Evolutionary conservation across 163 green algal species (phyloP), one percentile per base, ranked within the genome.

Genomic region (Coccomyxa subellipsoidea): DNA sequence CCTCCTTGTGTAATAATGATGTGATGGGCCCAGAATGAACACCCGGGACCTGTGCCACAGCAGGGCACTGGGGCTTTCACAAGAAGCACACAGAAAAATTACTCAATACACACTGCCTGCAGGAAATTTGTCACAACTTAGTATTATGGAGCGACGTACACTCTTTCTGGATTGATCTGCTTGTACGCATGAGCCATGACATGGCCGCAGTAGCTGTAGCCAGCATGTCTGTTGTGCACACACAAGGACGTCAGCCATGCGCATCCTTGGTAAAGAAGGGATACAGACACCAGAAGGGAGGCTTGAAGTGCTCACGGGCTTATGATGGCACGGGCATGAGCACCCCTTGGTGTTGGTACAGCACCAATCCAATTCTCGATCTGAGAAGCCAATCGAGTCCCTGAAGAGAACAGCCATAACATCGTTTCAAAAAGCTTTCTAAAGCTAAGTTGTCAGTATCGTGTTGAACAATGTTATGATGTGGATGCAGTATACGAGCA

Each of bases 21-120:
- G 96, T 0, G 90, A 97, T 29, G 96, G 96, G 9, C 96, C 96
- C 38, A 99, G 82, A 29, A 99, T 80, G 84, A 99, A 98, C 4
- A 99, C 85, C 23, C 96, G 91, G 54, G 82, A 89, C 34, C 94
- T 98, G 92, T 38, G 66, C 2, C 35, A 73, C 25, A 36, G 27
- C 10, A 10, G 2, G 32, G 59, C 29, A 40, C 35, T 5, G 10
- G n/a, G n/a, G n/a, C n/a, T n/a, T n/a, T n/a, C n/a, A n/a, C n/a
- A n/a, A n/a, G n/a, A n/a, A n/a, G n/a, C n/a, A n/a, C n/a, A n/a
- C n/a, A n/a, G n/a, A n/a, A n/a, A n/a, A n/a, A n/a, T n/a, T n/a
- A n/a, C n/a, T n/a, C n/a, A n/a, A n/a, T n/a, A n/a, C n/a, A n/a
- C n/a, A n/a, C n/a, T n/a, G n/a, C n/a, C n/a, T n/a, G n/a, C n/a